Base-by-base conservation (phyloP, 441 rosid species). In the Lepidium campestre region DNA sequence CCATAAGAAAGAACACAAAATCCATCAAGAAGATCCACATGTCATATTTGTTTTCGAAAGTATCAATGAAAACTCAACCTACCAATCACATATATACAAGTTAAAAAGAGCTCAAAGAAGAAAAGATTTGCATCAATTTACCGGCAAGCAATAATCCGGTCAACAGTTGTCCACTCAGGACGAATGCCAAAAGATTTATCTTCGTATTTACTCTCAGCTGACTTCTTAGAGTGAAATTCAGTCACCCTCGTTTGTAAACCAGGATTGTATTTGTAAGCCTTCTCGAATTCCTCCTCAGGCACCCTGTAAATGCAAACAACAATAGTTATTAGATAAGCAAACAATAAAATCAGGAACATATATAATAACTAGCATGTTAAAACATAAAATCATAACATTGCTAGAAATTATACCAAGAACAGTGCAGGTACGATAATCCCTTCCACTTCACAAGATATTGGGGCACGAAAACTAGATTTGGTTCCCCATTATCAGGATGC, bases 391-490 rank as follows among this genome's bases (percentile, higher is more conserved):
- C 6, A 17, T 19, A 15, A 6, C 6, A 47, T 9, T 9, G 52
- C 14, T 22, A 27, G 18, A 60, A 68, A 55, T 61, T 88, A n/a
- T n/a, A 94, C 98, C 99, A 94, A 78, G 85, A 82, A 77, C 98
- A 94, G 66, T 94, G 99, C 42, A 90, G 83, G 84, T 89, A 94
- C 17, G 98, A 94, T 45, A 85, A 78, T 7, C 90, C 89, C 65
- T 94, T 91, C 98, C 99, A 94, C 66, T 94, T 94, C 32, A 94
- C 94, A 36, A 86, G 90, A 78, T 94, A 94, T 44, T 91, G 94
- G 46, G 86, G 89, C 34, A 85, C 94, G 73, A 81, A 72, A 42
- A 84, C 83, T 78, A 81, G 82, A 78, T 83, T 80, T 20, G 88
- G 72, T 19, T 79, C 91, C 67, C 80, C 66, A 44, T 72, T 82